These are phyloP conservation scores for Sonneratia caseolaris DNA, from an alignment of 345 rosid genomes.

Conservation along the genomic window DNA sequence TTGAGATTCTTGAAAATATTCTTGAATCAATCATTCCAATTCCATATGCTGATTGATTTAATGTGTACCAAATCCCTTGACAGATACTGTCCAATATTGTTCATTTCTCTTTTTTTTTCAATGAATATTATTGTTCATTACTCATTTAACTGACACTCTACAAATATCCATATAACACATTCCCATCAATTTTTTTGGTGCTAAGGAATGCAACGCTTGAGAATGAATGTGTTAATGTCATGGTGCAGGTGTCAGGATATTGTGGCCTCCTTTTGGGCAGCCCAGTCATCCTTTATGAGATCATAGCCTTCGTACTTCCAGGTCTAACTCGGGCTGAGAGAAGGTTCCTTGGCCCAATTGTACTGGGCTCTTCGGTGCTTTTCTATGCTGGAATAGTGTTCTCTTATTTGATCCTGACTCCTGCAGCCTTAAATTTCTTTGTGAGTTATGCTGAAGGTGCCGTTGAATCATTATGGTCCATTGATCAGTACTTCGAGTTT, in stretches of 20 bases:
- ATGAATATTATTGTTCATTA: no score
- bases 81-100: no score
- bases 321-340: slow-evolving; percentile 89
- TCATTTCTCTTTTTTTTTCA: no score
- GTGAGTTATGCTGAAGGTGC: slow-evolving; percentile 93
- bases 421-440: slow-evolving; percentile 97
- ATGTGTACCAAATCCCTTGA: no score
- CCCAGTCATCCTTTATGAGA: slow-evolving; percentile 83
- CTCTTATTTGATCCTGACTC: slow-evolving; percentile 77
- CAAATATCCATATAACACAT: neutral
- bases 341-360: slow-evolving; percentile 88
- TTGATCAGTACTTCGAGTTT: slow-evolving; percentile 97
- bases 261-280: slow-evolving; percentile 94
- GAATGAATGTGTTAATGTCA: neutral
- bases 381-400: slow-evolving; percentile 79
- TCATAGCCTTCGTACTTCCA: slow-evolving; percentile 93
- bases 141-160: neutral
- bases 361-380: slow-evolving; percentile 83
- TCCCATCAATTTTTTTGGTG: neutral
- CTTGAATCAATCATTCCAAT: no score
- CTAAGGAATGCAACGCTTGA: neutral
- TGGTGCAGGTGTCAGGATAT: slow-evolving; percentile 83
- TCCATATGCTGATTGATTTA: no score
- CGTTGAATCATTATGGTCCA: slow-evolving; percentile 96
- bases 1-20: no score